These are phyloP conservation scores for Globisporangium cylindrosporum DNA, from an alignment of 352 stramenopile species.

Conservation along the genomic window DNA sequence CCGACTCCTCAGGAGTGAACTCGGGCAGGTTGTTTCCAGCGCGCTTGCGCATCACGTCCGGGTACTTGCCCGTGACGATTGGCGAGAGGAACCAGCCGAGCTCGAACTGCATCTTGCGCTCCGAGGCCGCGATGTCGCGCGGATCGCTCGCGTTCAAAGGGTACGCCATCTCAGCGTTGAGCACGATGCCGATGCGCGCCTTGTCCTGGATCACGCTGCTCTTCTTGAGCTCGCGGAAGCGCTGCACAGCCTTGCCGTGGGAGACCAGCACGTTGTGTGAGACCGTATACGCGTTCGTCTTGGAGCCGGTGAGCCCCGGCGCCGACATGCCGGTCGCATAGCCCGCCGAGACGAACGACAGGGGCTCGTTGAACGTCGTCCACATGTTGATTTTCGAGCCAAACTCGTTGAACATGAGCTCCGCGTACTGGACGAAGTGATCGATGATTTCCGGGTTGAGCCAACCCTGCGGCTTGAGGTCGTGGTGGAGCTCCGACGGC, in stretches of 20 bases:
- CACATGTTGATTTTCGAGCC: slow-evolving; percentile 90
- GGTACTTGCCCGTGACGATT: slow-evolving; percentile 90
- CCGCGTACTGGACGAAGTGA: slow-evolving; percentile 87
- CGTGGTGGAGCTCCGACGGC: slow-evolving; percentile 53
- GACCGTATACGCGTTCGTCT: slow-evolving; percentile 35
- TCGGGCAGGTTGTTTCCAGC: slow-evolving; percentile 73
- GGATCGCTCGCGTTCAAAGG: slow-evolving; percentile 72
- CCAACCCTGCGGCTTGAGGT: slow-evolving; percentile 73
- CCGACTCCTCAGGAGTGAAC: slow-evolving; percentile 79
- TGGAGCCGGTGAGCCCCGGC: slow-evolving; percentile 33
- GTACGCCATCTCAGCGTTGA: slow-evolving; percentile 75
- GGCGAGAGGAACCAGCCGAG: slow-evolving; percentile 92
- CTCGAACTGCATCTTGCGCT: slow-evolving; percentile 86
- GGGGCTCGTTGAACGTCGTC: slow-evolving; percentile 95
- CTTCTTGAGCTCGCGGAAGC: slow-evolving; percentile 65
- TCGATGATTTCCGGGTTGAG: slow-evolving; percentile 62
- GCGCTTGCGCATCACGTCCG: slow-evolving; percentile 80
- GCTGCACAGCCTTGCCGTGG: slow-evolving; percentile 78
- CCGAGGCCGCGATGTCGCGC: slow-evolving; percentile 57
- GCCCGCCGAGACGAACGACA: slow-evolving; percentile 47
- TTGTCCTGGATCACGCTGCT: slow-evolving; percentile 27
- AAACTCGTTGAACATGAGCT: slow-evolving; percentile 91
- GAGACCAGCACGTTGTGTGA: slow-evolving; percentile 91
- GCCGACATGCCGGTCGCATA: slow-evolving; percentile 55
- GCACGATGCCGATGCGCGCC: slow-evolving; percentile 89